Conservation (phyloP, 208 protist species). For the Leishmania aethiopica region DNA sequence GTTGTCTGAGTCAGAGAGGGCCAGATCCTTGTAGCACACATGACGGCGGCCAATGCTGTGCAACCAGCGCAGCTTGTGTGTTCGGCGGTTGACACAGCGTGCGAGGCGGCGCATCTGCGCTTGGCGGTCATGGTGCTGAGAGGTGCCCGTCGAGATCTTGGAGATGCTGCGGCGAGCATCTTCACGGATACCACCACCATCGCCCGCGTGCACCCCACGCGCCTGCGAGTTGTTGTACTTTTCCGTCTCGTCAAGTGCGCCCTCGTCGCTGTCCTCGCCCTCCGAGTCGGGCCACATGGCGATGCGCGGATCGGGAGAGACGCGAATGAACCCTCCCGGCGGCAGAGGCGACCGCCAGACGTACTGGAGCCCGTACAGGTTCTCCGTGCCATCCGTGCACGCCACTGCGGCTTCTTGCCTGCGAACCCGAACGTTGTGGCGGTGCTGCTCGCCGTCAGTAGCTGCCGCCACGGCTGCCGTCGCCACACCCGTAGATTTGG, state of each 20-base stretch:
- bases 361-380: slow-evolving; percentile 80
- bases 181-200: neutral
- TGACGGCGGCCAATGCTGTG: slow-evolving; percentile 25
- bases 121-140: slow-evolving; percentile 13
- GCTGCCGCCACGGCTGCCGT: neutral
- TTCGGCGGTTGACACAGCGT: slow-evolving; percentile 25
- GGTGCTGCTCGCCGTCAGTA: slow-evolving; percentile 5
- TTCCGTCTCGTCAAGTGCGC: neutral
- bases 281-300: slow-evolving; percentile 78
- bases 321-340: slow-evolving; percentile 72
- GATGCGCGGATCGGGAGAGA: slow-evolving; percentile 50
- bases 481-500: neutral
- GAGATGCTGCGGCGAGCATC: neutral
- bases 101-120: slow-evolving; percentile 29
- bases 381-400: slow-evolving; percentile 43
- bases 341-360: slow-evolving; percentile 70
- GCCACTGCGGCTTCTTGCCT: slow-evolving; percentile 33
- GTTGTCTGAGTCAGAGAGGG: slow-evolving; percentile 19
- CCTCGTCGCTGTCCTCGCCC: neutral
- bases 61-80: slow-evolving; percentile 29
- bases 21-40: slow-evolving; percentile 31
- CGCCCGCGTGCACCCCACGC: neutral
- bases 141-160: neutral
- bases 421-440: slow-evolving; percentile 8
- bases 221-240: neutral